These are phyloP conservation scores for Arabis alpina DNA, from an alignment of 345 rosid genomes.

Conservation along the genomic window DNA sequence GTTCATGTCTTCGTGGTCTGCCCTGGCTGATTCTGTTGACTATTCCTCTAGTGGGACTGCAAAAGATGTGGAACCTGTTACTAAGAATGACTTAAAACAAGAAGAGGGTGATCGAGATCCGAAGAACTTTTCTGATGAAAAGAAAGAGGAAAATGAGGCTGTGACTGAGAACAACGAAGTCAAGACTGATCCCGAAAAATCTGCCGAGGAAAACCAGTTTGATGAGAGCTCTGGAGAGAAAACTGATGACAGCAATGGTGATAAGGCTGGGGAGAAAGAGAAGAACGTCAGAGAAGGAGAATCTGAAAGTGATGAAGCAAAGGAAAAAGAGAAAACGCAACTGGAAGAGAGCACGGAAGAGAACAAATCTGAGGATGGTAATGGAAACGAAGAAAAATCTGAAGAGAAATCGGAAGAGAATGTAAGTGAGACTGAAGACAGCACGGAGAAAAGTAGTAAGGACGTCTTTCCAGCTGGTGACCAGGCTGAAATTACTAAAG, in stretches of 20 bases:
- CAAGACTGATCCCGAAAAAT: constrained; percentile 38
- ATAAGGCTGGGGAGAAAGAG: constrained; percentile 43
- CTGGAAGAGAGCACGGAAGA: constrained; percentile 48
- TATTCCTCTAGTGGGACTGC: constrained; percentile 44
- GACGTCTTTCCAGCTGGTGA: constrained; percentile 49
- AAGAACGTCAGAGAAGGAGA: constrained; percentile 37
- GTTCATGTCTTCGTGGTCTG: constrained; percentile 68
- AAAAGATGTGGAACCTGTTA: constrained; percentile 46
- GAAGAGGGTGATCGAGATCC: constrained; percentile 30
- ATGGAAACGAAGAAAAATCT: constrained; percentile 37
- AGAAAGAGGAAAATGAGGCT: constrained; percentile 39
- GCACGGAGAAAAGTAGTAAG: constrained; percentile 46
- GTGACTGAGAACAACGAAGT: constrained; percentile 37
- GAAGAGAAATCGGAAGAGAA: constrained; percentile 40
- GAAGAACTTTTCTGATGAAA: constrained; percentile 28
- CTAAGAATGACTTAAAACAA: constrained; percentile 38
- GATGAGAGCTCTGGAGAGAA: background rate
- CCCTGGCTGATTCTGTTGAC: constrained; percentile 47
- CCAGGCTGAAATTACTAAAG: constrained; percentile 63
- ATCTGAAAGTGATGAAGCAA: constrained; percentile 37
- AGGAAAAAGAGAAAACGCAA: constrained; percentile 42
- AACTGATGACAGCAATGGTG: constrained; percentile 41
- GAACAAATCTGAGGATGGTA: constrained; percentile 37
- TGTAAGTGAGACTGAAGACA: constrained; percentile 33
- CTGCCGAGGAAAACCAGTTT: background rate